phyloP scores from a whole-genome alignment of 2,329 filamentous ascomycete species.

The Furcasterigmium sp. region DNA sequence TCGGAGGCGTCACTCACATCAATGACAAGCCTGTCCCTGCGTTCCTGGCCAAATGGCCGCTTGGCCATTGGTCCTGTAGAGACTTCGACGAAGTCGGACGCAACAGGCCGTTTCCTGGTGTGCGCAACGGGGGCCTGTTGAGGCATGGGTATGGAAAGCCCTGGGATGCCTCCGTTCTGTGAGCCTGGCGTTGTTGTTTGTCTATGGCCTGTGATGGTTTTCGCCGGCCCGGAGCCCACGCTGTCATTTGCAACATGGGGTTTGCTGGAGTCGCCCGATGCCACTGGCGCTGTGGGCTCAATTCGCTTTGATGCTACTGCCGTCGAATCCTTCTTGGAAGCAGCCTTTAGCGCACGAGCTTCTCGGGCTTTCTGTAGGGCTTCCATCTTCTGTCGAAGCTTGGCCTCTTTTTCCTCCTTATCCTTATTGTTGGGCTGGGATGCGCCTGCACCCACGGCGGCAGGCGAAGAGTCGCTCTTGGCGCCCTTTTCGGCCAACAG shows the following conservation, averaged over 20 bases:
- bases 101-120: constrained; percentile 44
- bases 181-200: constrained; percentile 4
- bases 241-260: no score
- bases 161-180: constrained; percentile 23
- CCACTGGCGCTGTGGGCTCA: no score
- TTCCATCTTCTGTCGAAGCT: constrained; percentile 74
- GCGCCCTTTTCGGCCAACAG: constrained; percentile 65
- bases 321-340: constrained; percentile 14
- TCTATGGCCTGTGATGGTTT: neutral
- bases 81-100: constrained; percentile 65
- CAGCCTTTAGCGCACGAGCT: constrained; percentile 29
- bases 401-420: constrained; percentile 65
- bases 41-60: constrained; percentile 56
- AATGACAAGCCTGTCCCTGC: constrained; percentile 66
- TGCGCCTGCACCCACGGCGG: neutral
- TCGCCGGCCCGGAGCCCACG: no score
- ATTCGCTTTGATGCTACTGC: constrained; percentile 1
- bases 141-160: constrained; percentile 22
- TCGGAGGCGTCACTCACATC: constrained; percentile 71
- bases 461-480: neutral
- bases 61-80: constrained; percentile 39
- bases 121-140: constrained; percentile 4
- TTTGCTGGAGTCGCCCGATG: no score
- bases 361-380: constrained; percentile 59
- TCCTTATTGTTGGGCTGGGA: constrained; percentile 41